Evolutionary conservation across 805 yeast species (phyloP), one percentile per base, ranked within the genome.

Genomic region (Pichia californica): DNA sequence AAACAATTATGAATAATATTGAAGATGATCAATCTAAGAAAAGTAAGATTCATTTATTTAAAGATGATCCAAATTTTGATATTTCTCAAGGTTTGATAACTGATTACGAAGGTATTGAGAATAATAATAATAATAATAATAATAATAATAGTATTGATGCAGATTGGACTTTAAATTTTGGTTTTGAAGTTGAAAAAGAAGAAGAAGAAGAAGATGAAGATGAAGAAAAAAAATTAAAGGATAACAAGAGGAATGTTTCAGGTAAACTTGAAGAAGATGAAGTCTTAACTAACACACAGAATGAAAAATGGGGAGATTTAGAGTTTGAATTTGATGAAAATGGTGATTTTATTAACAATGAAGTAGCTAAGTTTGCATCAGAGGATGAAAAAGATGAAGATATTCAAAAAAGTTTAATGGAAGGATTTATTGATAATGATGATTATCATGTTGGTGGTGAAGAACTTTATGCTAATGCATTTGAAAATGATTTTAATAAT

Each of bases 41-140:
- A 7, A 16, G n/a, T 11, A 40, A 19, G 18, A 33, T 46, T 10
- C 15, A 11, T 14, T 20, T 51, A 7, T 39, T 57, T 11, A 44
- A 42, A 16, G 74, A 71, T 49, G 74, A 69, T 41, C 70, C 68
- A 0, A 37, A 51, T 36, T 70, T 70, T 41, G 41, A 46, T 25
- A 16, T 47, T 37, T 32, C 27, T 11, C 42, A 38, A 19, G 52
- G 48, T 13, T 34, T 45, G 15, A 33, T 37, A 15, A 33, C 19
- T 3, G 39, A 28, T 2, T 30, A 30, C 26, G 41, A 33, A 2
- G 25, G 19, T 10, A 14, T 4, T 5, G 18, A 19, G 13, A 31
- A 2, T 14, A 13, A 30, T 30, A 16, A 30, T n/a, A 30, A 30
- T 16, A 16, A 30, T 16, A 7, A 9, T 7, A 16, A 16, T 11